These are phyloP conservation scores for Exobasidium rhododendri DNA, from an alignment of 1,284 basidiomycete genomes.

Conservation along the genomic window DNA sequence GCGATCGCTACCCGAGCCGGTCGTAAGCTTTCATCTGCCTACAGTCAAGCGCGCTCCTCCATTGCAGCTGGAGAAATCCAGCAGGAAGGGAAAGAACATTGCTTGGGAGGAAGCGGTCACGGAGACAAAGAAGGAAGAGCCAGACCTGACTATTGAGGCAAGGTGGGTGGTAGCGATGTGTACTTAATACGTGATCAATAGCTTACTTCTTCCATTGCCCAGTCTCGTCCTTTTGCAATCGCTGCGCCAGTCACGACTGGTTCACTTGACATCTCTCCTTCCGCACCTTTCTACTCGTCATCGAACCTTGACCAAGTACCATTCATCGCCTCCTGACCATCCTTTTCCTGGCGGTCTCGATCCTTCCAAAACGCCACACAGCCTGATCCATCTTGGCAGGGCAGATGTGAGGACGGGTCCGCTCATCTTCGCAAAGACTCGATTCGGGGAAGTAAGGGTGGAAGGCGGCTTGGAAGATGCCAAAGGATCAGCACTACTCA, in stretches of 20 bases:
- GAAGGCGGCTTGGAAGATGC: conserved; percentile 6
- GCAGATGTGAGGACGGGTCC: conserved; percentile 44
- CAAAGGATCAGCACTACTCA: background rate
- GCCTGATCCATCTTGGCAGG: conserved; percentile 37
- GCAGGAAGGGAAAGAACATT: background rate
- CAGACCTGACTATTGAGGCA: background rate
- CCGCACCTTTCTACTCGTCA: conserved; percentile 31
- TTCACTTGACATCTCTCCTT: conserved; percentile 47
- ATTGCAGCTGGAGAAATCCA: background rate
- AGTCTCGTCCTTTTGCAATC: conserved; percentile 45
- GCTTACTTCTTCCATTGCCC: too few species aligned
- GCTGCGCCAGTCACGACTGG: conserved; percentile 49
- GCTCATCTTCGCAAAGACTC: conserved; percentile 27
- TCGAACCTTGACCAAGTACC: conserved; percentile 8
- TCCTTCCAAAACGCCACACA: conserved; percentile 32
- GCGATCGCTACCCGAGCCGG: conserved; percentile 3
- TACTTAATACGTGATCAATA: too few species aligned
- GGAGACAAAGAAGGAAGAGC: background rate
- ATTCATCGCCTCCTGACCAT: background rate
- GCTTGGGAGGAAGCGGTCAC: background rate
- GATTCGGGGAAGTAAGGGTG: conserved; percentile 13
- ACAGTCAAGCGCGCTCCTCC: background rate
- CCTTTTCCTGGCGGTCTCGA: conserved; percentile 28
- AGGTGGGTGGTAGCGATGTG: too few species aligned
- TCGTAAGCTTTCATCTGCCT: conserved; percentile 6